Conservation (phyloP, 805 yeast genomes). For the Babjeviella inositovora region DNA sequence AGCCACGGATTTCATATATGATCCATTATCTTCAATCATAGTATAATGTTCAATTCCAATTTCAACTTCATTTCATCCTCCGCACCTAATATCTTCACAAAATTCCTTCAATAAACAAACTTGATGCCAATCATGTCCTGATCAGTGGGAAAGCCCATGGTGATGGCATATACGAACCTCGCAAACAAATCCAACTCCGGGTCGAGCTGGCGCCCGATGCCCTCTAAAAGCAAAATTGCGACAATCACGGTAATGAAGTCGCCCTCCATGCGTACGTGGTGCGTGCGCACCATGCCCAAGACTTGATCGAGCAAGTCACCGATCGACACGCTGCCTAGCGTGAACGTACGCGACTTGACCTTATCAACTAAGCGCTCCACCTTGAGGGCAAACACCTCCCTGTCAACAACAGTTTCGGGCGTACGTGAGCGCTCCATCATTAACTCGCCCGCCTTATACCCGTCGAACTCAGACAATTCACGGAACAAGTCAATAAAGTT, state of each 20-base stretch:
- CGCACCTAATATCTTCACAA: too few relatives aligned
- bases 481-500: conserved; percentile 85
- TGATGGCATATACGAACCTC: conserved; percentile 60
- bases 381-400: conserved; percentile 74
- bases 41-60: too few relatives aligned
- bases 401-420: conserved; percentile 80
- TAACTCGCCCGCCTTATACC: conserved; percentile 84
- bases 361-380: conserved; percentile 72
- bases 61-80: too few relatives aligned
- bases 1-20: too few relatives aligned
- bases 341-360: conserved; percentile 78
- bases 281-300: conserved; percentile 79
- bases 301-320: conserved; percentile 84
- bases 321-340: conserved; percentile 80
- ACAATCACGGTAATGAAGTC: conserved; percentile 93
- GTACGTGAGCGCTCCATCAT: conserved; percentile 93
- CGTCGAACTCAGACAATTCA: conserved; percentile 83
- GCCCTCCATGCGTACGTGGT: conserved; percentile 96
- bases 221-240: conserved; percentile 81
- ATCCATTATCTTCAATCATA: too few relatives aligned
- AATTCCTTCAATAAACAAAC: too few relatives aligned
- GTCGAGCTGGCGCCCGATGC: conserved; percentile 88
- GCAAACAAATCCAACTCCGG: conserved; percentile 90
- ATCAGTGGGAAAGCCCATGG: conserved; percentile 24
- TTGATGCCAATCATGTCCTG: too few relatives aligned